These are phyloP conservation scores for Rhizopogon rudus DNA, from an alignment of 768 basidiomycete genomes.

Conservation along the genomic window DNA sequence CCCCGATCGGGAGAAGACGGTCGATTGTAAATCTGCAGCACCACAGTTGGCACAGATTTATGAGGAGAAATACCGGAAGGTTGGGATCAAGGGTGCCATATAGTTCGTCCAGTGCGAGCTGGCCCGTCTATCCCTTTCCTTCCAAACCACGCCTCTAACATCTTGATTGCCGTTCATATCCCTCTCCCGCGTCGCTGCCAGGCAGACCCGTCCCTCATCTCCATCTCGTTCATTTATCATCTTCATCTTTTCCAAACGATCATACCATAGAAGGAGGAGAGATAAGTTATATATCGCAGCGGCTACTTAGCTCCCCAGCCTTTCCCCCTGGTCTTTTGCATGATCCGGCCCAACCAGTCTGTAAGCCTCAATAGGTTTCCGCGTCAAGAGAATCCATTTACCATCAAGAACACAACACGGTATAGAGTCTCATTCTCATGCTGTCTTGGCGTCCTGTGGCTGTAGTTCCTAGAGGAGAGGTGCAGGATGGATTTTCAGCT, in stretches of 20 bases:
- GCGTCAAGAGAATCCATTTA: background rate
- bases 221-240: background rate
- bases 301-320: background rate
- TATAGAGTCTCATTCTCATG: background rate
- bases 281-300: conserved; percentile 1
- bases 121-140: background rate
- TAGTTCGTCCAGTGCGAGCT: conserved; percentile 29
- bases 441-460: background rate
- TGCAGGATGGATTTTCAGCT: background rate
- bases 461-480: background rate
- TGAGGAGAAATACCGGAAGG: conserved; percentile 80
- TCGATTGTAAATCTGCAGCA: conserved; percentile 69
- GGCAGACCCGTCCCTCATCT: background rate
- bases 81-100: conserved; percentile 91
- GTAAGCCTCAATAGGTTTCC: background rate
- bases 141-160: conserved; percentile 10
- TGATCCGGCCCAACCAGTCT: background rate
- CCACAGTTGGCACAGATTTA: conserved; percentile 55
- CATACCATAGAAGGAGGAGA: conserved; percentile 1
- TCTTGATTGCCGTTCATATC: conserved; percentile 2
- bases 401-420: background rate
- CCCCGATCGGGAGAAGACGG: conserved; percentile 54
- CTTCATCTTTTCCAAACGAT: background rate
- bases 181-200: background rate
- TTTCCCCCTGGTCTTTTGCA: background rate